These are phyloP conservation scores for Ophiognomonia clavigignenti-juglandacearum DNA, from an alignment of 2,329 filamentous ascomycete genomes.

Conservation along the genomic window DNA sequence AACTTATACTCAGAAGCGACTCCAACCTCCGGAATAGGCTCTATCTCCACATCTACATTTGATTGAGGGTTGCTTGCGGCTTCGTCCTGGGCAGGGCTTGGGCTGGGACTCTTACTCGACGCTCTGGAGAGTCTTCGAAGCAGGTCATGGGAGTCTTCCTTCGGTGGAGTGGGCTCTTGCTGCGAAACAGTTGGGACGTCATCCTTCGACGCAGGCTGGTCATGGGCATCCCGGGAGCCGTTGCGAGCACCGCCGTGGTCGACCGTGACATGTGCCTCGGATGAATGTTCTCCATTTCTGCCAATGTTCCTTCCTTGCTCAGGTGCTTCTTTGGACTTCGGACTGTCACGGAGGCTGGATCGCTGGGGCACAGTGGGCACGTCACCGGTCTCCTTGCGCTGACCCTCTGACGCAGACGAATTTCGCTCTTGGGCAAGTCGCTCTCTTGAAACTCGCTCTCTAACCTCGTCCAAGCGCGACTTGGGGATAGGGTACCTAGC, in stretches of 20 bases:
- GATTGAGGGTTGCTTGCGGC: conserved; percentile 18
- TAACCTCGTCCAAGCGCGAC: conserved; percentile 47
- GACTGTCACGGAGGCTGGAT: conserved; percentile 5
- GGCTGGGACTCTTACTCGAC: conserved; percentile 28
- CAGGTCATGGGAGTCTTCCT: conserved; percentile 42
- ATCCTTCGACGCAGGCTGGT: conserved; percentile 7
- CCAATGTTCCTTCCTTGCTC: not conserved
- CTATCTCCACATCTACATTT: conserved; percentile 4
- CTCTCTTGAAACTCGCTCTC: conserved; percentile 33
- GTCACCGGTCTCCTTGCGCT: conserved; percentile 26
- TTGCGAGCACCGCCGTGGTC: conserved; percentile 24
- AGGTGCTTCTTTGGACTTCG: conserved; percentile 14
- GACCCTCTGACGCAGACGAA: conserved; percentile 34
- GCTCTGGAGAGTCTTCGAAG: conserved; percentile 45
- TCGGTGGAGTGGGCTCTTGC: conserved; percentile 20
- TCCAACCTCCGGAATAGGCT: conserved; percentile 1
- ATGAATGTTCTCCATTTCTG: conserved; percentile 28
- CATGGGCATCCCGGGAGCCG: conserved; percentile 5
- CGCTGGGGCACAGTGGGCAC: conserved; percentile 17
- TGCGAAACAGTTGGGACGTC: conserved; percentile 12
- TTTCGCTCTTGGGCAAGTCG: conserved; percentile 39
- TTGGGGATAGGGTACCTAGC: conserved; percentile 44
- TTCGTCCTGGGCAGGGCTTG: conserved; percentile 33
- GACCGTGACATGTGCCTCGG: conserved; percentile 36
- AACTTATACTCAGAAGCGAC: not conserved